Percentiles rank a stretch among this genome's conserved stretches.
phyloP scores from a whole-genome alignment of 2,329 filamentous ascomycete genomes.

The Pestalotiopsis sp. region DNA sequence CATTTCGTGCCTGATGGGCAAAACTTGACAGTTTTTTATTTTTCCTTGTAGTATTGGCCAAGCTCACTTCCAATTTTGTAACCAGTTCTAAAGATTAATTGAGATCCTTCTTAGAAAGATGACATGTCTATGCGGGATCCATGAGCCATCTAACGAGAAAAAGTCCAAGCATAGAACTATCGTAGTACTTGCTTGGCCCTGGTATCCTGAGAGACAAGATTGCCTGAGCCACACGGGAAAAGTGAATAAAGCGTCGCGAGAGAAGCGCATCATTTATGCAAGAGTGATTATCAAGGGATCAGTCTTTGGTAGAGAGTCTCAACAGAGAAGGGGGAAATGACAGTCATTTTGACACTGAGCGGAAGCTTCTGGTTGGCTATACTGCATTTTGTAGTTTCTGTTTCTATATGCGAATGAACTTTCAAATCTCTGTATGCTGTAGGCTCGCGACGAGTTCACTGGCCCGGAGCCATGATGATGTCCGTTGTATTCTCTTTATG shows the following conservation, averaged over 20 bases:
- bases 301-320: too few relatives aligned
- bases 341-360: background rate
- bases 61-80: slow-evolving; percentile 33
- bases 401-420: background rate
- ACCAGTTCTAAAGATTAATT: slow-evolving; percentile 37
- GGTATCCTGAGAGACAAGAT: too few relatives aligned
- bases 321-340: background rate
- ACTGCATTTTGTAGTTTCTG: background rate
- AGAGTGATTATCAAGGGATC: too few relatives aligned
- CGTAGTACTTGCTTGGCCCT: too few relatives aligned
- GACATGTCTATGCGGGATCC: background rate
- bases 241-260: too few relatives aligned
- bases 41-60: slow-evolving; percentile 48
- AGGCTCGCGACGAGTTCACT: background rate
- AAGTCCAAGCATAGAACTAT: too few relatives aligned
- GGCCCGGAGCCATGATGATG: background rate
- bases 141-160: too few relatives aligned
- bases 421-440: background rate
- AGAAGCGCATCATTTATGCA: too few relatives aligned
- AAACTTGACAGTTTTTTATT: slow-evolving; percentile 42
- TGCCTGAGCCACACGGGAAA: too few relatives aligned
- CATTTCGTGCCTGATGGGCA: slow-evolving; percentile 34
- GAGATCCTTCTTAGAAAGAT: slow-evolving; percentile 29
- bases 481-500: background rate
- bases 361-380: background rate